phyloP scores from a whole-genome alignment of 768 basidiomycete genomes.

The Pulveroboletus sp. region DNA sequence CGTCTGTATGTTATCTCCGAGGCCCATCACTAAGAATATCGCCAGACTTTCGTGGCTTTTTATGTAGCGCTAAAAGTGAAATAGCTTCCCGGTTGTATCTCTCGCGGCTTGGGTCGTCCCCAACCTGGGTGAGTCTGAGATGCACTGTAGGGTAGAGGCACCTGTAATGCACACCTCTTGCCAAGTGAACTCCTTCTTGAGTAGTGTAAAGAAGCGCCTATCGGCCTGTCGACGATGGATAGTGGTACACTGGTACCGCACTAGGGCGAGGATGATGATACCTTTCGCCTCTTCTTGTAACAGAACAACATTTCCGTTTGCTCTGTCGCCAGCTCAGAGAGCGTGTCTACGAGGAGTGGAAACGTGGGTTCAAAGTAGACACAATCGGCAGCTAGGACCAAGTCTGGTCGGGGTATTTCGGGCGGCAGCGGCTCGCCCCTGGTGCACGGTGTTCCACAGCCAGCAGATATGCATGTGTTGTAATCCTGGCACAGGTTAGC shows the following conservation, averaged over 20 bases:
- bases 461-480: not conserved
- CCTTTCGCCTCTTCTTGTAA: conserved; percentile 92
- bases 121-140: conserved; percentile 38
- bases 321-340: conserved; percentile 55
- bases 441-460: conserved; percentile 5
- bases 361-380: conserved; percentile 96
- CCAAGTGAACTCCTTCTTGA: conserved; percentile 79
- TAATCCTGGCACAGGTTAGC: conserved; percentile 1
- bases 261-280: conserved; percentile 23
- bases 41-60: conserved; percentile 6
- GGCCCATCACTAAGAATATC: not conserved
- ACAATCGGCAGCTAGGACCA: conserved; percentile 89
- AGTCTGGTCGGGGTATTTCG: conserved; percentile 46
- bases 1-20: not conserved
- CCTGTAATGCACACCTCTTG: conserved; percentile 41
- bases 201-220: conserved; percentile 74
- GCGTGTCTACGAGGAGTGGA: conserved; percentile 76
- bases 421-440: conserved; percentile 65
- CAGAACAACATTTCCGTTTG: conserved; percentile 78
- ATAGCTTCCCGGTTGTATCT: conserved; percentile 64
- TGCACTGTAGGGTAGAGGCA: not conserved
- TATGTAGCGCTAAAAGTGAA: conserved; percentile 45
- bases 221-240: conserved; percentile 56
- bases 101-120: conserved; percentile 55
- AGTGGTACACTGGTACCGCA: not conserved